A percentile compares a stretch with the other conserved stretches of the same genome.
Evolutionary conservation across 129 eudicot species (phyloP).

Genomic region (Rutidosis leptorrhynchoides): DNA sequence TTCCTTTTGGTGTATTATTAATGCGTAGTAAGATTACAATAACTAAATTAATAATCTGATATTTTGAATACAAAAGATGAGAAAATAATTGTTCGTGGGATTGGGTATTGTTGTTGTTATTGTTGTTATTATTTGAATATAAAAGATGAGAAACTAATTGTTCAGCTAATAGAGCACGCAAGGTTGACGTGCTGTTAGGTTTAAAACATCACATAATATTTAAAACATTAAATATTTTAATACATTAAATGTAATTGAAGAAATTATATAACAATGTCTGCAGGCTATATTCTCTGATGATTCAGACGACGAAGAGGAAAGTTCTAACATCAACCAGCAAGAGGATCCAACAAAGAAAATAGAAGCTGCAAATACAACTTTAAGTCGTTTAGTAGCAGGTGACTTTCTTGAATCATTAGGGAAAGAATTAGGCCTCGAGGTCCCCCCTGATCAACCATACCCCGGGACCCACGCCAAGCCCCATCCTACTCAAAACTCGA

Average conservation of each 20-base stretch:
- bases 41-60: not conserved
- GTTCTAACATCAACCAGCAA: slow-evolving; percentile 31
- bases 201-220: not conserved
- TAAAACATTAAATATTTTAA: no score
- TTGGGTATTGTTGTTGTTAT: no score
- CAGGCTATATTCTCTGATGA: slow-evolving; percentile 99
- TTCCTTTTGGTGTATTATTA: not conserved
- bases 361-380: slow-evolving; percentile 74
- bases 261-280: slow-evolving; percentile 5
- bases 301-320: slow-evolving; percentile 71
- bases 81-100: not conserved
- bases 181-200: no score
- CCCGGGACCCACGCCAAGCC: slow-evolving; percentile 27
- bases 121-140: no score
- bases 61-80: not conserved
- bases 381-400: slow-evolving; percentile 87
- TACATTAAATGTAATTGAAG: no score
- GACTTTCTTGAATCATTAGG: slow-evolving; percentile 96
- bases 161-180: no score
- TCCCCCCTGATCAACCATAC: slow-evolving; percentile 73
- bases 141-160: no score
- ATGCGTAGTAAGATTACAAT: not conserved
- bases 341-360: slow-evolving; percentile 65
- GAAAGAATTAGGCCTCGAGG: slow-evolving; percentile 86
- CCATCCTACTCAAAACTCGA: slow-evolving; percentile 31